Evolutionary conservation across 2,329 filamentous ascomycete genomes (phyloP), one percentile per base, ranked within the genome.

Genomic region (Fusarium staphyleae): DNA sequence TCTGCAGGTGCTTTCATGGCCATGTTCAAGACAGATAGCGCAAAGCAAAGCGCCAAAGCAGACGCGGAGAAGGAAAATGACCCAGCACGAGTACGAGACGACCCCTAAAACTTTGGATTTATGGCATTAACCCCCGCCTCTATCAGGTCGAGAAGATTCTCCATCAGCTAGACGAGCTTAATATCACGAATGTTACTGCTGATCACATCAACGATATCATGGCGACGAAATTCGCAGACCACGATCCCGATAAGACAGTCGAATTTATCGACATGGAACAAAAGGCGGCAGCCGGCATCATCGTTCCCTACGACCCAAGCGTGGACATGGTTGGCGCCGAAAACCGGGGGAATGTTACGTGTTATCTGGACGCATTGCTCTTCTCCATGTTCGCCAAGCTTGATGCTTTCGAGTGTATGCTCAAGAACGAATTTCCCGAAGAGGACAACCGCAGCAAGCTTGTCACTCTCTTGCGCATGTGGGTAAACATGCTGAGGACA

Each of bases 311-410:
- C 75, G 82, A 91, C 48, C 85, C 91, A 8, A 81, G 81, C 46
- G 81, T 88, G 7, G 82, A 83, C 50, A 86, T 98, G 77, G 77
- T 91, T 4, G 95, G 95, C 6, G 93, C 95, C 11, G 88, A 91
- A 65, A 99, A 99, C 69, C 82, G 92, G 40, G 82, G 88, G 36
- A 85, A 84, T 40, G 91, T 96, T 29, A 98, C 93, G n/a, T 99
- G 95, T 76, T 98, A 96, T 71, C 79, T 98, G 13, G 95, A 98
- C 71, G 84, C 93, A 1, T 77, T 98, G 16, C 81, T 99, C 2
- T 98, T 97, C 71, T 89, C 93, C 71, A 97, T 99, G 91, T 98
- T 98, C 71, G 89, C 90, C 14, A 87, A 90, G 55, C 81, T 97
- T 30, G 88, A 91, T 62, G 93, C 89, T 60, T 99, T 96, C 71